Evolutionary conservation across 2,329 filamentous ascomycete genomes (phyloP).

Genomic region (Thielaviopsis musarum): DNA sequence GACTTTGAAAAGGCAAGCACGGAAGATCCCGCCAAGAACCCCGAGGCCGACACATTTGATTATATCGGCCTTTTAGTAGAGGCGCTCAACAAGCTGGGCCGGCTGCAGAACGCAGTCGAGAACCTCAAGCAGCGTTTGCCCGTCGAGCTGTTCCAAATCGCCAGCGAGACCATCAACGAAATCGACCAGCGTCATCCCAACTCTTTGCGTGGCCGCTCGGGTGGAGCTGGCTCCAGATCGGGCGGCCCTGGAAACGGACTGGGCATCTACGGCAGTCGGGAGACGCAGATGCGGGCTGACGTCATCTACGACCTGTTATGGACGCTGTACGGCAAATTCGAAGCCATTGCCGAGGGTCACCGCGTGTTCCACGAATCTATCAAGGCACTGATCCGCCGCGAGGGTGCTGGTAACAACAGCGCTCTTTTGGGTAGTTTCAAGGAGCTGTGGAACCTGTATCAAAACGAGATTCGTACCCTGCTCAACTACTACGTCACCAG

Average conservation of each 20-base stretch:
- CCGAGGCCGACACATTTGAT: conserved; percentile 86
- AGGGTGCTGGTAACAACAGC: conserved; percentile 47
- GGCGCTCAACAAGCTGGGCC: conserved; percentile 73
- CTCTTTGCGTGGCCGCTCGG: conserved; percentile 43
- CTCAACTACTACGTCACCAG: conserved; percentile 93
- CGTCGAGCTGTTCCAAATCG: conserved; percentile 82
- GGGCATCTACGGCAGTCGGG: conserved; percentile 47
- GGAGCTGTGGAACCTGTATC: conserved; percentile 93
- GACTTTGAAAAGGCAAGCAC: conserved; percentile 46
- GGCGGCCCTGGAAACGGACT: conserved; percentile 26
- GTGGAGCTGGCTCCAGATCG: conserved; percentile 11
- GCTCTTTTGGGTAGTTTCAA: conserved; percentile 76
- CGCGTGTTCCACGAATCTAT: conserved; percentile 87
- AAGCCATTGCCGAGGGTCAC: conserved; percentile 90
- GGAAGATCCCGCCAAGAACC: conserved; percentile 84
- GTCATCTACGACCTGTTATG: conserved; percentile 84
- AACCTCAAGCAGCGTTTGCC: conserved; percentile 84
- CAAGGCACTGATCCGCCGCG: conserved; percentile 66
- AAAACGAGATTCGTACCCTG: conserved; percentile 89
- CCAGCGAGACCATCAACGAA: conserved; percentile 88
- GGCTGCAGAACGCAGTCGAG: conserved; percentile 72
- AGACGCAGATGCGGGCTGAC: conserved; percentile 62
- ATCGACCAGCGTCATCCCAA: conserved; percentile 87
- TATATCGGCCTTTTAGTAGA: conserved; percentile 83
- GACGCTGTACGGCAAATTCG: conserved; percentile 90